Evolutionary conservation across 2,329 filamentous ascomycete genomes (phyloP).

Genomic region (Microdochium trichocladiopsis): DNA sequence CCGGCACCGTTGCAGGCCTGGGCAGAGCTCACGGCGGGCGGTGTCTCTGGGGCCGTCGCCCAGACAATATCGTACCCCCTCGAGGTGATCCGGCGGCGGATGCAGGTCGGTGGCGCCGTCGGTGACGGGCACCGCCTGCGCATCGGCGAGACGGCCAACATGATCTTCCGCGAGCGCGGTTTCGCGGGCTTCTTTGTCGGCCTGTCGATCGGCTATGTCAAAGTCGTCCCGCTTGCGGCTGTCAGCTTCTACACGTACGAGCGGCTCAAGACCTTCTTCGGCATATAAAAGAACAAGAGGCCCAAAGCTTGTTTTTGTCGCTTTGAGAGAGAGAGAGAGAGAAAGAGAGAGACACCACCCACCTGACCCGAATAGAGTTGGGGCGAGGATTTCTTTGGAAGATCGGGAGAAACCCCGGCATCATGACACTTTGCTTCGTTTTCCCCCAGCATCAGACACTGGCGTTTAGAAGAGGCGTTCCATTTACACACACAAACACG

Average conservation of each 20-base stretch:
- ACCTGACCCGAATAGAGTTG: too few species aligned
- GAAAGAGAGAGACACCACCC: too few species aligned
- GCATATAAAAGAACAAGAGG: constrained; percentile 41
- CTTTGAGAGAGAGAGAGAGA: too few species aligned
- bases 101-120: constrained; percentile 94
- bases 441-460: too few species aligned
- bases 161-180: constrained; percentile 72
- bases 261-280: constrained; percentile 54
- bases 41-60: constrained; percentile 78
- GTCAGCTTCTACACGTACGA: constrained; percentile 61
- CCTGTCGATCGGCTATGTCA: constrained; percentile 88
- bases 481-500: too few species aligned
- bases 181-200: constrained; percentile 84
- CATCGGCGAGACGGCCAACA: constrained; percentile 69
- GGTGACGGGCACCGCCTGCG: constrained; percentile 77
- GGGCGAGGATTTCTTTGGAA: too few species aligned
- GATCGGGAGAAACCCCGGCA: too few species aligned
- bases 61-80: constrained; percentile 92
- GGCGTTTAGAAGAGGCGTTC: too few species aligned
- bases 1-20: constrained; percentile 71
- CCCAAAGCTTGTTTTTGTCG: too few species aligned
- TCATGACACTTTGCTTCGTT: too few species aligned
- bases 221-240: constrained; percentile 85
- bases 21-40: constrained; percentile 81
- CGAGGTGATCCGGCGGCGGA: constrained; percentile 83